Evolutionary conservation across 2,329 filamentous ascomycete species (phyloP).

Genomic region (Cryphonectria naterciae): DNA sequence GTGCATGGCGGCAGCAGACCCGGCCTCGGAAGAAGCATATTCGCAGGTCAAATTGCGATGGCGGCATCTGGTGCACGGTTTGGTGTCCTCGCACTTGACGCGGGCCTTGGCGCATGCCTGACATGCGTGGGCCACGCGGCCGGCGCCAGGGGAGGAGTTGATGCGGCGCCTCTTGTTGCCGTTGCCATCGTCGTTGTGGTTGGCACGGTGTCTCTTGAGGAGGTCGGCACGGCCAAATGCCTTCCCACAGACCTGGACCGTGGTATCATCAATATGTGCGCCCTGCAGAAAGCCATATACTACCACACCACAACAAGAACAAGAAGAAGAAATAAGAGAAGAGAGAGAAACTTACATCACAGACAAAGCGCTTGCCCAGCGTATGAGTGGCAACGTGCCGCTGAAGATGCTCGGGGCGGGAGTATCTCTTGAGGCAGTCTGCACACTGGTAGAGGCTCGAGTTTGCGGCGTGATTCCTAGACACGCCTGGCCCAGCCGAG

Average conservation of each 20-base stretch:
- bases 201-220: slow-evolving; percentile 55
- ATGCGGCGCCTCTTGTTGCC: slow-evolving; percentile 52
- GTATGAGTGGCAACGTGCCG: slow-evolving; percentile 56
- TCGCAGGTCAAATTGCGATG: slow-evolving; percentile 52
- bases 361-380: slow-evolving; percentile 53
- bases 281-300: not conserved
- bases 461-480: slow-evolving; percentile 34
- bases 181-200: slow-evolving; percentile 52
- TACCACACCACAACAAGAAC: not conserved
- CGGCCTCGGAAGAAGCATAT: slow-evolving; percentile 42
- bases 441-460: slow-evolving; percentile 51
- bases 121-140: slow-evolving; percentile 58
- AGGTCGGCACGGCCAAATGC: slow-evolving; percentile 59
- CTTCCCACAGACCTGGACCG: slow-evolving; percentile 52
- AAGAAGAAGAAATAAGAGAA: not conserved
- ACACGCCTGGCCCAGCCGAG: slow-evolving; percentile 9
- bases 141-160: slow-evolving; percentile 48
- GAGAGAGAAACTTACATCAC: slow-evolving; percentile 36
- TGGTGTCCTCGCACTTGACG: slow-evolving; percentile 59
- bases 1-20: slow-evolving; percentile 48
- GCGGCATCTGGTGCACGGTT: slow-evolving; percentile 57
- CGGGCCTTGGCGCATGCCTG: slow-evolving; percentile 55
- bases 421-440: slow-evolving; percentile 56
- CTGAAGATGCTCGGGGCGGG: slow-evolving; percentile 58
- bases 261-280: slow-evolving; percentile 31